Conservation (phyloP, 225 moss, liverwort and hornwort genomes). For the Ulota crispa region DNA sequence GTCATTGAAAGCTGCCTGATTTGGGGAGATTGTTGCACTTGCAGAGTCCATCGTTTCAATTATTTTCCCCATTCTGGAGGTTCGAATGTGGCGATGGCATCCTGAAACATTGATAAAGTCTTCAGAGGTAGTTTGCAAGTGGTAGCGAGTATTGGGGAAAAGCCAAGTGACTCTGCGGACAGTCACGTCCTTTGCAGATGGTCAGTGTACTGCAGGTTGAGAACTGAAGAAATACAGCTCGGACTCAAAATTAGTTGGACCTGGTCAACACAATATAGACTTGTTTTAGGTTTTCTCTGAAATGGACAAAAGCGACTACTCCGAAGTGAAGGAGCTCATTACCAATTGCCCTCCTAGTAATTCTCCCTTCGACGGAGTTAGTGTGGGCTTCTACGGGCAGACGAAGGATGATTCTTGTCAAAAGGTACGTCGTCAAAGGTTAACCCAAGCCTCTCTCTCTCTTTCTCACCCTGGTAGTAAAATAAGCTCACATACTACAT, state of each 20-base stretch:
- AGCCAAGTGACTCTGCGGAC: background rate
- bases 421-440: constrained; percentile 20
- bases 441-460: background rate
- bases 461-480: background rate
- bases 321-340: constrained; percentile 56
- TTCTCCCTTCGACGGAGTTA: constrained; percentile 42
- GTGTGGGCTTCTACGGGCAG: constrained; percentile 33
- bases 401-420: constrained; percentile 41
- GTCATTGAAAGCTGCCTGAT: constrained; percentile 1
- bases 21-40: background rate
- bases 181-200: constrained; percentile 24
- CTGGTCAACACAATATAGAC: constrained; percentile 3
- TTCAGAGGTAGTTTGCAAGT: background rate
- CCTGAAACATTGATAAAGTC: background rate
- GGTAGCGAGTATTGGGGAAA: background rate
- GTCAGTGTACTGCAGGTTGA: constrained; percentile 16
- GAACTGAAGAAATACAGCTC: constrained; percentile 16
- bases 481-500: background rate
- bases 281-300: constrained; percentile 11
- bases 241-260: constrained; percentile 13
- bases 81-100: background rate
- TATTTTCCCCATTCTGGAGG: background rate
- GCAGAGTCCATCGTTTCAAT: background rate
- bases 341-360: constrained; percentile 21
- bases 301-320: constrained; percentile 49